phyloP scores from a whole-genome alignment of 2,329 filamentous ascomycete genomes.

The Microsporum audouinii region DNA sequence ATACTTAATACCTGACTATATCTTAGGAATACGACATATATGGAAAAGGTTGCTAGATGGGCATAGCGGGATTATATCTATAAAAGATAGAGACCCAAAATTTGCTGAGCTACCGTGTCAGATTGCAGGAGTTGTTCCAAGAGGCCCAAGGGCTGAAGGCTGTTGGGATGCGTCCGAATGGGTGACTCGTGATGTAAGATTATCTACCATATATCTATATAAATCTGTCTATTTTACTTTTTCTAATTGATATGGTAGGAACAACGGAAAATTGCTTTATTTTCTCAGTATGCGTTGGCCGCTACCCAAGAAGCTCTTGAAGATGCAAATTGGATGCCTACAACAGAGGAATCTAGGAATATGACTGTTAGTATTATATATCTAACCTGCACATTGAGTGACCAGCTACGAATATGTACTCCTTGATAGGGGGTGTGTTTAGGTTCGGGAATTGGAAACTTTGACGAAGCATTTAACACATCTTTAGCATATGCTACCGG shows the following conservation, averaged over 20 bases:
- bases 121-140: conserved; percentile 71
- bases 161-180: conserved; percentile 36
- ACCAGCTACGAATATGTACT: conserved; percentile 6
- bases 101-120: conserved; percentile 71
- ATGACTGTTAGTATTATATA: conserved; percentile 44
- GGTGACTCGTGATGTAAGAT: conserved; percentile 32
- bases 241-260: conserved; percentile 34
- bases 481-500: conserved; percentile 62
- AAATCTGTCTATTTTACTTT: neutral
- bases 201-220: neutral
- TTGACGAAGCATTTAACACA: conserved; percentile 81
- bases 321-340: conserved; percentile 67
- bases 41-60: conserved; percentile 74
- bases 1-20: neutral
- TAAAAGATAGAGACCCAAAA: conserved; percentile 48
- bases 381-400: neutral
- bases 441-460: conserved; percentile 88
- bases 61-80: conserved; percentile 67
- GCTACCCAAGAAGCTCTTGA: conserved; percentile 74
- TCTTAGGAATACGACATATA: conserved; percentile 54
- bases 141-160: conserved; percentile 36
- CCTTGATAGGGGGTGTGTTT: conserved; percentile 65
- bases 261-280: conserved; percentile 72
- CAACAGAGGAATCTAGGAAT: conserved; percentile 51
- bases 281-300: conserved; percentile 83